Percentiles rank a stretch among this genome's conserved stretches.
phyloP scores from a whole-genome alignment of 257 asterid species.

The Coffea canephora region DNA sequence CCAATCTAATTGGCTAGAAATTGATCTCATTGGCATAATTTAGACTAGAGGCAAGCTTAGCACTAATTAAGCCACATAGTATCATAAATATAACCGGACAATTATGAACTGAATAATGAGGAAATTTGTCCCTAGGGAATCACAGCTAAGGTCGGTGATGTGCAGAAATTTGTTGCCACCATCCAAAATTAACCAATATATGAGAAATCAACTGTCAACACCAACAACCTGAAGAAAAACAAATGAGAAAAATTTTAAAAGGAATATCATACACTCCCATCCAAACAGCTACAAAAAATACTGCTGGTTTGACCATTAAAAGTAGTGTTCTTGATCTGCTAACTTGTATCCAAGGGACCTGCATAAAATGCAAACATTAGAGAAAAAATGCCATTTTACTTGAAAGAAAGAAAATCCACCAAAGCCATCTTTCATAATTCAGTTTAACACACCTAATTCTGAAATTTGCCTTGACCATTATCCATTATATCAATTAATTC shows the following conservation, averaged over 20 bases:
- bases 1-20: not conserved
- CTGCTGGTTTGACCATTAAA: slow-evolving; percentile 74
- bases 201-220: slow-evolving; percentile 2
- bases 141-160: not conserved
- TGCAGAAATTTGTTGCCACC: not conserved
- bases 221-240: not conserved
- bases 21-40: not conserved
- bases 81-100: not conserved
- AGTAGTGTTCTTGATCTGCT: slow-evolving; percentile 88
- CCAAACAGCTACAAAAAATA: slow-evolving; percentile 72
- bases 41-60: not conserved
- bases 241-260: not conserved
- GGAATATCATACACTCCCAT: slow-evolving; percentile 70
- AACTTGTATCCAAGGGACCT: slow-evolving; percentile 99
- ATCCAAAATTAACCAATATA: not conserved
- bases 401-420: not conserved
- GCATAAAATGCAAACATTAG: slow-evolving; percentile 20
- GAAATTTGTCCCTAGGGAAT: not conserved
- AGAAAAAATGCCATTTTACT: not conserved
- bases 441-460: not conserved
- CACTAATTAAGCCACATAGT: not conserved
- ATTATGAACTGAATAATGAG: not conserved
- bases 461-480: not conserved
- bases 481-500: not conserved
- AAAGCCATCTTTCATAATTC: not conserved